Conservation (phyloP, 805 yeast species). For the Brettanomyces anomalus region DNA sequence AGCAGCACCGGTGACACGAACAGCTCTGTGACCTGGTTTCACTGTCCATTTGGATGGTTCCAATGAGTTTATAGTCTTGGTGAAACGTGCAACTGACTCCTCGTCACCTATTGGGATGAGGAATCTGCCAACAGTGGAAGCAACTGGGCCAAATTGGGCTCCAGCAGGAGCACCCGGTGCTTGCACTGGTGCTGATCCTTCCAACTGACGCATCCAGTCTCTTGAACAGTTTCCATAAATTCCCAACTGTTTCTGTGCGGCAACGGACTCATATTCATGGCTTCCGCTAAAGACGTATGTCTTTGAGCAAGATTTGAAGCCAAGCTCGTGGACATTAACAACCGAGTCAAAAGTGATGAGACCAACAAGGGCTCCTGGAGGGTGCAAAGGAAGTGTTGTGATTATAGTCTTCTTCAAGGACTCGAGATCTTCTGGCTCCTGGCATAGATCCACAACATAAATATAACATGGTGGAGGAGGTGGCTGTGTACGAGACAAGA, state of each 20-base stretch:
- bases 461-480: slow-evolving; percentile 82
- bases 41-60: slow-evolving; percentile 65
- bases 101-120: slow-evolving; percentile 26
- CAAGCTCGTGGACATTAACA: slow-evolving; percentile 80
- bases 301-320: slow-evolving; percentile 54
- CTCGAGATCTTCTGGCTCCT: slow-evolving; percentile 78
- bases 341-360: slow-evolving; percentile 84
- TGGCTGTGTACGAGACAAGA: slow-evolving; percentile 47
- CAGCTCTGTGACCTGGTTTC: slow-evolving; percentile 72
- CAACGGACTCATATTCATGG: slow-evolving; percentile 53
- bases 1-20: slow-evolving; percentile 92
- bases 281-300: slow-evolving; percentile 83
- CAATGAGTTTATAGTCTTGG: slow-evolving; percentile 69
- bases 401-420: slow-evolving; percentile 77
- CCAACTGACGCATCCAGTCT: slow-evolving; percentile 33
- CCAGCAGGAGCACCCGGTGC: not conserved
- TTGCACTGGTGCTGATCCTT: slow-evolving; percentile 9
- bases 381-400: slow-evolving; percentile 67
- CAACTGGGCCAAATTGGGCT: slow-evolving; percentile 8
- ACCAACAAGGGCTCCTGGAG: slow-evolving; percentile 85
- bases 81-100: slow-evolving; percentile 71
- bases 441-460: slow-evolving; percentile 82
- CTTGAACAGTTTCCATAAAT: slow-evolving; percentile 27
- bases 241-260: slow-evolving; percentile 29
- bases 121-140: slow-evolving; percentile 31